Evolutionary conservation across 2,329 filamentous ascomycete species (phyloP).

Genomic region (Neofusicoccum sp.): DNA sequence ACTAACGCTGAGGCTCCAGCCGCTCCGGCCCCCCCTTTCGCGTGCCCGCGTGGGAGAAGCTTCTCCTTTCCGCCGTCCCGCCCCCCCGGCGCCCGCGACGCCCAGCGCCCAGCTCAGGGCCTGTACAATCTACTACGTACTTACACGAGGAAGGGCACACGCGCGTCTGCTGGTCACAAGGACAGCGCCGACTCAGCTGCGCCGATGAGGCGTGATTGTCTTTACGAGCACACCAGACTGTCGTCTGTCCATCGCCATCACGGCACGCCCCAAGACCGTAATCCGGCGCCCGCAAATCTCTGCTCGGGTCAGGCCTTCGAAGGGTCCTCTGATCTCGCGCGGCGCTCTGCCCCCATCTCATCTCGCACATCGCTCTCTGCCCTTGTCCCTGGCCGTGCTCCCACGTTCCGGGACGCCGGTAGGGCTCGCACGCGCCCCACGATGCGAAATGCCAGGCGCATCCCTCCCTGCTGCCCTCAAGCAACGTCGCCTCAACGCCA

Average conservation of each 20-base stretch:
- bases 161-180: conserved; percentile 14
- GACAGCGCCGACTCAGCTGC: conserved; percentile 1
- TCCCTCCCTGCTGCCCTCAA: neutral
- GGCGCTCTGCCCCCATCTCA: neutral
- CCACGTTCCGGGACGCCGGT: neutral
- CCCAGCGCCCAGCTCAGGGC: too few species aligned
- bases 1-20: conserved; percentile 8
- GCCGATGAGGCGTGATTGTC: neutral
- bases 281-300: neutral
- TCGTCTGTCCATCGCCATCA: conserved; percentile 8
- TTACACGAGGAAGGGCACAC: neutral
- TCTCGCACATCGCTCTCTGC: neutral
- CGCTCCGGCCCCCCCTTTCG: neutral
- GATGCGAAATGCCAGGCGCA: neutral
- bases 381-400: conserved; percentile 6
- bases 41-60: neutral
- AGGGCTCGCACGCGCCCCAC: neutral
- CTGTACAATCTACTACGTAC: neutral
- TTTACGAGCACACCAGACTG: conserved; percentile 1
- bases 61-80: neutral
- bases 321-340: neutral
- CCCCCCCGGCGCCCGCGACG: too few species aligned
- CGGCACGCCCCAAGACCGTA: neutral
- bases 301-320: neutral
- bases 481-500: conserved; percentile 1